Base-by-base conservation (phyloP, 2,329 filamentous ascomycete species). In the Pseudogymnoascus sp. region DNA sequence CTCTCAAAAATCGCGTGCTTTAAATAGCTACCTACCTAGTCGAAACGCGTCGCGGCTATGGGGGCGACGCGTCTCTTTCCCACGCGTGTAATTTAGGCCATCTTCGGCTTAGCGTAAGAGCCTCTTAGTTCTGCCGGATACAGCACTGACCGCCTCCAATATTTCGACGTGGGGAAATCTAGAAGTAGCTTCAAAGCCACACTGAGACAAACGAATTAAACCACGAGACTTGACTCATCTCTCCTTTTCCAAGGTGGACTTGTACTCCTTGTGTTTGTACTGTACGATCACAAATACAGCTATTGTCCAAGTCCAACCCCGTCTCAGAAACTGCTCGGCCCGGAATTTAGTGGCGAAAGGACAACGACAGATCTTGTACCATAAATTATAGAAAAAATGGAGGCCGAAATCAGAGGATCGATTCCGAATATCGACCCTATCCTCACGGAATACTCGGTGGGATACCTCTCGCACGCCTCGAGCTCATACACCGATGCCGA, bases 381-480 rank as follows among this genome's bases (percentile, higher is more conserved):
- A 28, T 36, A 40, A 40, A 63, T 64, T 50, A n/a, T 34, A 61
- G 66, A 77, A 66, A 67, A 60, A 31, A 96, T 96, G 92, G 92
- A 96, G 77, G 82, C 89, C 72, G 90, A 96, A 78, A 91, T 96
- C 74, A 89, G 89, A 78, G 81, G 88, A 66, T 85, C 91, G 69
- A 85, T 96, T 69, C 92, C 92, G 66, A 89, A 89, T 73, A 90
- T 97, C 70, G 93, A 97, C 77, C 90, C 89, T 64, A 83, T 96
- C 67, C 81, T 97, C 69, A 93, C 91, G 59, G 90, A 96, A 78
- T 97, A 96, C 77, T 95, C 92, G 46, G 90, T 91, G 68, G 95
- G 95, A 64, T 99, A 97, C 75, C 82, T 99, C 70, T 92, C 87
- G 72, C 93, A 99, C 81, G 95, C 95, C 59, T 95, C 93, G 59